phyloP scores from a whole-genome alignment of 2,329 filamentous ascomycete genomes.

The Alternaria longipes region DNA sequence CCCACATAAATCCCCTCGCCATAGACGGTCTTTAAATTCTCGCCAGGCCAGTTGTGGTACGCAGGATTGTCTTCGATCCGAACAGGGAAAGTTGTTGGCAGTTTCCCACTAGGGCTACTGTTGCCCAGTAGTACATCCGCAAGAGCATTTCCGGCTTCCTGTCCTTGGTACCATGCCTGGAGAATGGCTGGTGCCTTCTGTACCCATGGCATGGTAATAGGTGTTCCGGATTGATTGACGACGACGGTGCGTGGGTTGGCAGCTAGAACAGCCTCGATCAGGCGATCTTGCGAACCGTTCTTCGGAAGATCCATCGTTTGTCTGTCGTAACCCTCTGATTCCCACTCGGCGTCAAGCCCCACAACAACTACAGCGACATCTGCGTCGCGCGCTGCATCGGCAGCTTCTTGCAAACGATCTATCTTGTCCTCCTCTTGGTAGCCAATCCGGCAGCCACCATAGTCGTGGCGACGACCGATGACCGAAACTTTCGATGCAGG shows the following conservation, averaged over 20 bases:
- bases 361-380: conserved; percentile 82
- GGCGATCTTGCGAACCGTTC: conserved; percentile 66
- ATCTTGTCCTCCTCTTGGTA: conserved; percentile 75
- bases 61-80: conserved; percentile 70
- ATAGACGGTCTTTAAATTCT: conserved; percentile 73
- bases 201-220: conserved; percentile 76
- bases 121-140: conserved; percentile 80
- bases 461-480: conserved; percentile 69
- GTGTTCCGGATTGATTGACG: conserved; percentile 79
- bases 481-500: conserved; percentile 67
- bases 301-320: conserved; percentile 68
- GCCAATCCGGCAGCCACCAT: conserved; percentile 75
- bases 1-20: conserved; percentile 78
- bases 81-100: conserved; percentile 75
- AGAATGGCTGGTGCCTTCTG: conserved; percentile 71
- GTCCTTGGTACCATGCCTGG: conserved; percentile 86
- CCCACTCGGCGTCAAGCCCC: conserved; percentile 80
- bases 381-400: conserved; percentile 71
- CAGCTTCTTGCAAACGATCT: conserved; percentile 64
- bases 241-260: conserved; percentile 75
- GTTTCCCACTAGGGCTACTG: conserved; percentile 77
- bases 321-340: conserved; percentile 74
- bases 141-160: conserved; percentile 83
- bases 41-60: conserved; percentile 76
- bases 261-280: conserved; percentile 70